A percentile compares a stretch with the other conserved stretches of the same genome.
phyloP scores from a whole-genome alignment of 2,329 filamentous ascomycete species.

The Sporothrix brunneoviolacea region DNA sequence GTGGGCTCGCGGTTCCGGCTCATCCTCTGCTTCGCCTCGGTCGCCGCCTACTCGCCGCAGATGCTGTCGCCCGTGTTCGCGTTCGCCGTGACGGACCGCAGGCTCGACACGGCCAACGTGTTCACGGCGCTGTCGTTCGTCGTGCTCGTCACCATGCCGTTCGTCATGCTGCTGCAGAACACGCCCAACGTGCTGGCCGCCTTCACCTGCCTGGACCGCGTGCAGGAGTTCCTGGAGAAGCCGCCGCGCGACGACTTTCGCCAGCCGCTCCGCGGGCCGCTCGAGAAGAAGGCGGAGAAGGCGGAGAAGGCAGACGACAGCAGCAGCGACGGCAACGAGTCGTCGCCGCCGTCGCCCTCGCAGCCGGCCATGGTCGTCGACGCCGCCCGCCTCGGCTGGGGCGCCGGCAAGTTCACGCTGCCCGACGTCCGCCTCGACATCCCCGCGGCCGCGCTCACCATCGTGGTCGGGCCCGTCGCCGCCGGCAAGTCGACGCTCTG shows the following conservation, averaged over 20 bases:
- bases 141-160: conserved; percentile 27
- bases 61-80: conserved; percentile 31
- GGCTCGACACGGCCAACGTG: conserved; percentile 23
- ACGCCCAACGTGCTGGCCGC: conserved; percentile 27
- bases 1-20: conserved; percentile 25
- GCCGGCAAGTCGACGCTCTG: conserved; percentile 40
- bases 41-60: conserved; percentile 29
- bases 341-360: too few species aligned
- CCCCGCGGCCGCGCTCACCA: conserved; percentile 26
- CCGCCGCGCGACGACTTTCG: conserved; percentile 25
- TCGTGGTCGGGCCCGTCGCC: conserved; percentile 38
- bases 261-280: neutral
- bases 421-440: conserved; percentile 29
- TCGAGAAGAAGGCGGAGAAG: conserved; percentile 1
- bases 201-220: conserved; percentile 28
- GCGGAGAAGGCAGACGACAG: neutral
- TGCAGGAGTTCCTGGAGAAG: conserved; percentile 32
- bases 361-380: neutral
- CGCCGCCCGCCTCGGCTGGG: conserved; percentile 31
- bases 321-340: neutral
- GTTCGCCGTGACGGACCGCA: conserved; percentile 22
- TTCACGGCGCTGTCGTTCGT: conserved; percentile 30
- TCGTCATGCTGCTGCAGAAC: conserved; percentile 27
- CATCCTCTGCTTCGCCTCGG: conserved; percentile 23
- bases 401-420: conserved; percentile 24